Evolutionary conservation across 768 basidiomycete genomes (phyloP).

Genomic region (Strobilomyces dryophilus): DNA sequence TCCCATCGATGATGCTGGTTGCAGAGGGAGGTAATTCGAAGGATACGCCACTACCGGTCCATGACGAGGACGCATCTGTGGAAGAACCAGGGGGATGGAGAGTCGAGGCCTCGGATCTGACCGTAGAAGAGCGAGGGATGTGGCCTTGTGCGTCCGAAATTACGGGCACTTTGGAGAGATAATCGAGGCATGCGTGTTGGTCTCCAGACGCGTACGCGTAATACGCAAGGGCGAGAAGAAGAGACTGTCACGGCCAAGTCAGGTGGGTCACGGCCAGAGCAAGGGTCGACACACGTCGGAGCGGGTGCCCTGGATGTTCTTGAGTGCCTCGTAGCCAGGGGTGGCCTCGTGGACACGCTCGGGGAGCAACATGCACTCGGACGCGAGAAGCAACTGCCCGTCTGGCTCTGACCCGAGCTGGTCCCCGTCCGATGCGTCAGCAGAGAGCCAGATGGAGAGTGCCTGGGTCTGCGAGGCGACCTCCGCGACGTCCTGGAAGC

Average conservation of each 20-base stretch:
- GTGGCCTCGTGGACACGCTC: slow-evolving; percentile 57
- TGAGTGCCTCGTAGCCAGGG: slow-evolving; percentile 51
- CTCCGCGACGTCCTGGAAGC: slow-evolving; percentile 56
- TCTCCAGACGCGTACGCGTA: slow-evolving; percentile 74
- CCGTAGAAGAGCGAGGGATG: slow-evolving; percentile 42
- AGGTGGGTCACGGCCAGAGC: slow-evolving; percentile 1
- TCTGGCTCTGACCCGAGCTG: slow-evolving; percentile 47
- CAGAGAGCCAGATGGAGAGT: slow-evolving; percentile 52
- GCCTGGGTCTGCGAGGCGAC: slow-evolving; percentile 66
- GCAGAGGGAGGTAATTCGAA: slow-evolving; percentile 36
- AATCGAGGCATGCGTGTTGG: slow-evolving; percentile 57
- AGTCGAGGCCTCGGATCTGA: slow-evolving; percentile 37
- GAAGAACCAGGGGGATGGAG: slow-evolving; percentile 35
- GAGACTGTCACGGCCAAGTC: slow-evolving; percentile 43
- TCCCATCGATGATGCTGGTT: slow-evolving; percentile 62
- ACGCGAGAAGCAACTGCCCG: slow-evolving; percentile 32
- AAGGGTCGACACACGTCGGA: slow-evolving; percentile 50
- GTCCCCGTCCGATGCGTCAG: slow-evolving; percentile 50
- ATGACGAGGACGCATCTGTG: slow-evolving; percentile 42
- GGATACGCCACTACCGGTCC: slow-evolving; percentile 47
- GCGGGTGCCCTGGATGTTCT: slow-evolving; percentile 44
- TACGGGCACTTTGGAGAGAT: slow-evolving; percentile 53
- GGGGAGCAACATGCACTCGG: slow-evolving; percentile 54
- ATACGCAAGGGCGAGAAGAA: slow-evolving; percentile 68
- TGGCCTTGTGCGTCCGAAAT: slow-evolving; percentile 52